Base-by-base conservation (phyloP, 2,329 filamentous ascomycete genomes). In the Zymoseptoria ardabiliae region DNA sequence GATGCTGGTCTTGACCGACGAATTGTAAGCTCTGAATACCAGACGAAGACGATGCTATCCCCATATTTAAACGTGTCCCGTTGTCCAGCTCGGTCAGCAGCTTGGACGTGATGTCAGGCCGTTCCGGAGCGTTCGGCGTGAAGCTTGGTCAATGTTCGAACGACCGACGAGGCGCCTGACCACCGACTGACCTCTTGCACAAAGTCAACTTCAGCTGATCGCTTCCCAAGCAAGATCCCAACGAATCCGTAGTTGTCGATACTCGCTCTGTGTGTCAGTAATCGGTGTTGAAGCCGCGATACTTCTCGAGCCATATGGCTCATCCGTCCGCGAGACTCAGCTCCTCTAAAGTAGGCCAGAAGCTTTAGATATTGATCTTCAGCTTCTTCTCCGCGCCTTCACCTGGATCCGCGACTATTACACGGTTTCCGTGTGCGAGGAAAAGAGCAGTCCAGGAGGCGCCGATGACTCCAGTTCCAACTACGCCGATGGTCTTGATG, bases 361-460 rank as follows among this genome's bases (percentile, higher is more conserved):
- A 55, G 21, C 50, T 66, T 4, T 65, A 19, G 17, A 72, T 57
- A 45, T 70, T 67, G 7, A 54, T 51, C 8, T 61, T 41, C 13
- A 76, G 66, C 23, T 68, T 71, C 41, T 64, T 62, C 56, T 74
- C 69, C 2, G 76, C 71, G 20, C 69, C 68, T 11, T 71, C 66
- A 6, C 72, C 73, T 55, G 76, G 74, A 58, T 79, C 76, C n/a
- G 73, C 75, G 19, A 74, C 73, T 4, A 75, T 66, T n/a, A 78
- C 76, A 19, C 66, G 65, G n/a, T 74, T 61, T 20, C 74, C 74
- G 53, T 71, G 69, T 4, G 74, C 68, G 0, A 76, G 68, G 54
- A 76, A 77, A 0, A 77, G 67, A 9, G 72, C 73, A 1, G 75
- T 73, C 76, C 77, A 79, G 10, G 71, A 74, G 19, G 75, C 72